Conservation (phyloP, 2,329 filamentous ascomycete species). For the Colletotrichum eremochloae region DNA sequence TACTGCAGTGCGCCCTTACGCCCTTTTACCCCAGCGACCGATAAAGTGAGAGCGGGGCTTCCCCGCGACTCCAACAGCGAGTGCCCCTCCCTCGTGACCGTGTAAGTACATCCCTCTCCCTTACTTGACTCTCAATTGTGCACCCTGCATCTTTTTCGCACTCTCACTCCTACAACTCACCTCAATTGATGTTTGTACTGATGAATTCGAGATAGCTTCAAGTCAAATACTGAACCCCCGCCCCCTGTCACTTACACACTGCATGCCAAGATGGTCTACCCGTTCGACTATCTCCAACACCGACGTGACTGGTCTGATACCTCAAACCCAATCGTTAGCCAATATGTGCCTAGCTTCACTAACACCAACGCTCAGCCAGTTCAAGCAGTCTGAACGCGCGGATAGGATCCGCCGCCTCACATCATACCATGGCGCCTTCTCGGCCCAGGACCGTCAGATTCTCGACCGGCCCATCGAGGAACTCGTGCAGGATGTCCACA, state of each 20-base stretch:
- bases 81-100: slow-evolving; percentile 25
- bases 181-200: not conserved
- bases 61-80: slow-evolving; percentile 33
- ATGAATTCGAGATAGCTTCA: not conserved
- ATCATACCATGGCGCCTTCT: slow-evolving; percentile 76
- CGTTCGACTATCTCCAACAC: slow-evolving; percentile 76
- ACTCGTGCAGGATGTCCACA: slow-evolving; percentile 83
- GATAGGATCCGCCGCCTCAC: slow-evolving; percentile 76
- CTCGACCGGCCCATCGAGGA: slow-evolving; percentile 81
- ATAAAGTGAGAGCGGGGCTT: slow-evolving; percentile 38
- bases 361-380: slow-evolving; percentile 66
- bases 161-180: not conserved
- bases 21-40: slow-evolving; percentile 37
- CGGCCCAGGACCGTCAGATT: slow-evolving; percentile 73
- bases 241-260: not conserved
- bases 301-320: slow-evolving; percentile 75
- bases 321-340: slow-evolving; percentile 9
- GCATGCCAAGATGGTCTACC: slow-evolving; percentile 40
- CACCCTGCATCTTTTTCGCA: slow-evolving; percentile 1
- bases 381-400: slow-evolving; percentile 83
- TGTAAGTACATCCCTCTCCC: slow-evolving; percentile 28
- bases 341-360: slow-evolving; percentile 43
- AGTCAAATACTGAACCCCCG: not conserved
- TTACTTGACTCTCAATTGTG: slow-evolving; percentile 8
- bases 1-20: slow-evolving; percentile 18